Evolutionary conservation across 352 stramenopile genomes (phyloP).

Genomic region (Globisporangium carolinianum): DNA sequence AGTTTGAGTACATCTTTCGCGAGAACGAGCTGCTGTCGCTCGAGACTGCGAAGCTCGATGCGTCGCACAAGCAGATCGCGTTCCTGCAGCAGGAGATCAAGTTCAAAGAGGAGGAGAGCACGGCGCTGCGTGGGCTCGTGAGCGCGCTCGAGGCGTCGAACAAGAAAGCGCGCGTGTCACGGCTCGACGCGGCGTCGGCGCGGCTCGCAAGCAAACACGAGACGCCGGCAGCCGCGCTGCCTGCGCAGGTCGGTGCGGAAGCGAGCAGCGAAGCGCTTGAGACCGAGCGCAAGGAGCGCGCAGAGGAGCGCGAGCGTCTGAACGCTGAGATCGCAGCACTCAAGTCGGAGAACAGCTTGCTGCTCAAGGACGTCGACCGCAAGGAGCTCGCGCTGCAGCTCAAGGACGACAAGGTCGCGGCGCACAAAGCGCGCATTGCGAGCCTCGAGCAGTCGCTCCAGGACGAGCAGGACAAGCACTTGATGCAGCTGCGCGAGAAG

Average conservation of each 20-base stretch:
- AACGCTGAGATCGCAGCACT: slow-evolving; percentile 44
- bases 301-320: slow-evolving; percentile 43
- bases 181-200: slow-evolving; percentile 36
- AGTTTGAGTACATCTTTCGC: slow-evolving; percentile 83
- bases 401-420: slow-evolving; percentile 54
- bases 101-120: slow-evolving; percentile 78
- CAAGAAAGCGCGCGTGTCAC: slow-evolving; percentile 71
- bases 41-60: slow-evolving; percentile 80
- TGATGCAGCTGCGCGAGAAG: slow-evolving; percentile 60
- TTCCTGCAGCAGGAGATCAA: slow-evolving; percentile 83
- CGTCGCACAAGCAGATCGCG: slow-evolving; percentile 74
- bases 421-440: slow-evolving; percentile 57
- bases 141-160: slow-evolving; percentile 69
- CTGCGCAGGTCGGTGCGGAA: slow-evolving; percentile 4
- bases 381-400: slow-evolving; percentile 59
- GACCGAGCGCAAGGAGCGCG: slow-evolving; percentile 25
- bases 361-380: slow-evolving; percentile 70
- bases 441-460: slow-evolving; percentile 49
- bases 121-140: slow-evolving; percentile 64
- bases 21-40: slow-evolving; percentile 82
- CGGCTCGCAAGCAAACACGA: slow-evolving; percentile 20
- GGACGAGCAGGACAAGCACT: slow-evolving; percentile 57
- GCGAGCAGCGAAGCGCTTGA: slow-evolving; percentile 27
- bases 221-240: slow-evolving; percentile 16
- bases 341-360: slow-evolving; percentile 62